Conservation (phyloP, 192 early-diverging fungal species). For the Haplosporangium gracile region DNA sequence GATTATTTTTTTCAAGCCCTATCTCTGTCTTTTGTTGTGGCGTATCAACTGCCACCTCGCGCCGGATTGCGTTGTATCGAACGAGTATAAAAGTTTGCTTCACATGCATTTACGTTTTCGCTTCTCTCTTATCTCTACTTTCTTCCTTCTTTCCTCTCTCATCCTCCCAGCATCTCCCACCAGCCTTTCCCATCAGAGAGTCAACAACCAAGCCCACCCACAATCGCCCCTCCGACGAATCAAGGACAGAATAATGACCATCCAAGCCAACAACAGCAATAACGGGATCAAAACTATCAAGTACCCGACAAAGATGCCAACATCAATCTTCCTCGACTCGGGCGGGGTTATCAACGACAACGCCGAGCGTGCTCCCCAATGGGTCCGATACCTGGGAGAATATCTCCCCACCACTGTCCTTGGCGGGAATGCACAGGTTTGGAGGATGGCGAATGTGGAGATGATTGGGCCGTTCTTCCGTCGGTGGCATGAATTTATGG, state of each 20-base stretch:
- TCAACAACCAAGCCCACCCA: neutral
- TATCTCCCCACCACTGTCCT: slow-evolving; percentile 35
- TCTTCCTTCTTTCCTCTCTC: neutral
- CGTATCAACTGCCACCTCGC: neutral
- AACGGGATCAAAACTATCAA: neutral
- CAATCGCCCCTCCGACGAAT: neutral
- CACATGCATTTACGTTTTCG: neutral
- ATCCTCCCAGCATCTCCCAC: neutral
- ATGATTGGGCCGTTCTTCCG: slow-evolving; percentile 38
- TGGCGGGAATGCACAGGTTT: slow-evolving; percentile 24
- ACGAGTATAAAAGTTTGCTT: slow-evolving; percentile 5
- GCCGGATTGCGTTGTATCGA: neutral
- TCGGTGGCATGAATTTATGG: slow-evolving; percentile 42
- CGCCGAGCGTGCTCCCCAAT: slow-evolving; percentile 32
- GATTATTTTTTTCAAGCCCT: neutral
- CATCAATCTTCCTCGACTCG: slow-evolving; percentile 42
- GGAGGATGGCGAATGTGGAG: slow-evolving; percentile 32
- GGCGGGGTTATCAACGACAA: slow-evolving; percentile 55
- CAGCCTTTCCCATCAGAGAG: no score
- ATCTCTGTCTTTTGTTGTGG: neutral
- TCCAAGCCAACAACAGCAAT: neutral
- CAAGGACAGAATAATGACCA: slow-evolving; percentile 14
- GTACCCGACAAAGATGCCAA: slow-evolving; percentile 46
- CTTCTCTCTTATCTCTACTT: slow-evolving; percentile 11
- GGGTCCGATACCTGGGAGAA: slow-evolving; percentile 42